Evolutionary conservation across 257 asterid species (phyloP).

Genomic region (Plantago ovata): DNA sequence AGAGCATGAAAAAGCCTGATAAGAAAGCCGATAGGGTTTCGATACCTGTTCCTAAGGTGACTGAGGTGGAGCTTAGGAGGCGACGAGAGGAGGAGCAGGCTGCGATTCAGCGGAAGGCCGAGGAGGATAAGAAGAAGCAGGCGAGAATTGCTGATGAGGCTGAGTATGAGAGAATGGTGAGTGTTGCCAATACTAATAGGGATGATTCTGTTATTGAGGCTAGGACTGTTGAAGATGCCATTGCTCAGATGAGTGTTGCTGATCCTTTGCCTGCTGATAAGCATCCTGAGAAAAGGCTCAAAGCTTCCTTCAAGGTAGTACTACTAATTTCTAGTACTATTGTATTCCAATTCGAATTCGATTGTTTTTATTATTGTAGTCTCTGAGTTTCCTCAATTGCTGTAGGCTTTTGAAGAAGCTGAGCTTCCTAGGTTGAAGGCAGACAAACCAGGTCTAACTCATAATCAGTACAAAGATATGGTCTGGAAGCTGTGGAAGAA

Average conservation of each 20-base stretch:
- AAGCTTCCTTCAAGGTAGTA: constrained; percentile 91
- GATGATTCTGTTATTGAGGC: constrained; percentile 81
- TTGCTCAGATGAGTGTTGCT: constrained; percentile 59
- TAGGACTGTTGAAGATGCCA: constrained; percentile 73
- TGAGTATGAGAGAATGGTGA: constrained; percentile 78
- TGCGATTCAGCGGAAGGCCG: constrained; percentile 52
- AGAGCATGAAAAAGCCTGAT: constrained; percentile 68
- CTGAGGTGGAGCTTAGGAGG: constrained; percentile 69
- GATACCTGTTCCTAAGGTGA: constrained; percentile 77
- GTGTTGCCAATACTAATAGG: constrained; percentile 67
- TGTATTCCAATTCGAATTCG: neutral
- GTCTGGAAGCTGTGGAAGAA: constrained; percentile 99
- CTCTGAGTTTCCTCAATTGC: constrained; percentile 13
- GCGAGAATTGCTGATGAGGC: constrained; percentile 77
- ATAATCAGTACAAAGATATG: constrained; percentile 74
- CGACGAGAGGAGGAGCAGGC: constrained; percentile 81
- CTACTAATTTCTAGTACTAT: constrained; percentile 27
- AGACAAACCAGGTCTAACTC: constrained; percentile 62
- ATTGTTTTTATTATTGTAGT: constrained; percentile 22
- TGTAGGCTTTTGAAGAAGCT: constrained; percentile 68
- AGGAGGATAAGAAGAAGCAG: constrained; percentile 76
- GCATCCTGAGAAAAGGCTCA: constrained; percentile 96
- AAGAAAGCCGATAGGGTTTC: constrained; percentile 81
- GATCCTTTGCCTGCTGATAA: constrained; percentile 70
- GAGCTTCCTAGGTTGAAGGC: constrained; percentile 56